Conservation (phyloP, 441 rosid species). For the Populus hybrid region DNA sequence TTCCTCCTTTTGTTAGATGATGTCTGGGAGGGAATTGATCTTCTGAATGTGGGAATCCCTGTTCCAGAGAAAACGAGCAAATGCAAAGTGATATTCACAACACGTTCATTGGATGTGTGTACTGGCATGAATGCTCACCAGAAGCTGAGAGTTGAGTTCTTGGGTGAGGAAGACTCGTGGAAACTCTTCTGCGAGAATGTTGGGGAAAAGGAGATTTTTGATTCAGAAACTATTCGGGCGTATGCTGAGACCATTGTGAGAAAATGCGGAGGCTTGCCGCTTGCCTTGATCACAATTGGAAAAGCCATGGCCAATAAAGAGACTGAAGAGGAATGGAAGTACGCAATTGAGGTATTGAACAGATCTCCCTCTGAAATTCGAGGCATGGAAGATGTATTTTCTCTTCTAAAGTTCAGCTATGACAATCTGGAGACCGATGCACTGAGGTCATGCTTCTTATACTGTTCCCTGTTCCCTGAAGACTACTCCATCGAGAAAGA, state of each 20-base stretch:
- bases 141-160: constrained; percentile 40
- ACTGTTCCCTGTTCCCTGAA: constrained; percentile 50
- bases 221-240: constrained; percentile 26
- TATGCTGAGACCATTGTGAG: constrained; percentile 38
- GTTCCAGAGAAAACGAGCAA: constrained; percentile 36
- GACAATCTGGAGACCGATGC: constrained; percentile 43
- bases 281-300: constrained; percentile 47
- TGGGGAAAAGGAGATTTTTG: constrained; percentile 27
- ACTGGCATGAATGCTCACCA: constrained; percentile 36
- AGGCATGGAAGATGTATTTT: constrained; percentile 47
- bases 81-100: constrained; percentile 45
- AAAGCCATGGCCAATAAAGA: constrained; percentile 54
- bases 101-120: constrained; percentile 43
- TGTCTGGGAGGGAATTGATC: constrained; percentile 49
- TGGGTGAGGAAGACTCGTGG: constrained; percentile 40
- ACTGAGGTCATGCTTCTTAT: constrained; percentile 43
- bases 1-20: constrained; percentile 50
- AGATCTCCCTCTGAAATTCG: constrained; percentile 34
- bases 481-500: constrained; percentile 44
- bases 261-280: constrained; percentile 59
- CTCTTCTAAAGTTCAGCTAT: constrained; percentile 43
- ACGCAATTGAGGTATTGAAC: constrained; percentile 35
- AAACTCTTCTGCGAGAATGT: constrained; percentile 38
- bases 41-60: constrained; percentile 43
- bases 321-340: constrained; percentile 50